Evolutionary conservation across 1,139 yeast species (phyloP).

Genomic region (Pichiaceae sp.): DNA sequence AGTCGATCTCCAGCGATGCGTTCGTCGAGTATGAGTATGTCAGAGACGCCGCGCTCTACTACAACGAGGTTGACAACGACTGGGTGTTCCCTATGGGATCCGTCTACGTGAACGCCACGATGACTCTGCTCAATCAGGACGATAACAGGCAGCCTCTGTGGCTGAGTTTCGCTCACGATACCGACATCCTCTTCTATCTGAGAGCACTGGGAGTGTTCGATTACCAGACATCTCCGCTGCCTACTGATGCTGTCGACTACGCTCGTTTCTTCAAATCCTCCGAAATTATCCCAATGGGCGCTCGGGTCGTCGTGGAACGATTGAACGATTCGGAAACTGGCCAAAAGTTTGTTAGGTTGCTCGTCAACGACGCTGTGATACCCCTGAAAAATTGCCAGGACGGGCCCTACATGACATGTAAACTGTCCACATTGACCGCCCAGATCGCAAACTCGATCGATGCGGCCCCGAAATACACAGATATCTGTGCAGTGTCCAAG

Average conservation of each 20-base stretch:
- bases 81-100: constrained; percentile 37
- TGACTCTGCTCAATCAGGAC: constrained; percentile 29
- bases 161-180: constrained; percentile 42
- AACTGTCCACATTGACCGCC: constrained; percentile 26
- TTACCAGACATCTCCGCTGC: constrained; percentile 29
- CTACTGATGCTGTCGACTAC: constrained; percentile 29
- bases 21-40: constrained; percentile 35
- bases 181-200: constrained; percentile 37
- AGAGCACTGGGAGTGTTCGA: constrained; percentile 33
- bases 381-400: constrained; percentile 29
- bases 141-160: constrained; percentile 18
- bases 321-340: constrained; percentile 16
- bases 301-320: constrained; percentile 41
- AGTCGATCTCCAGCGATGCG: constrained; percentile 44
- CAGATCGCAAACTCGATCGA: constrained; percentile 26
- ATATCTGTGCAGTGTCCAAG: constrained; percentile 21
- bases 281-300: constrained; percentile 50
- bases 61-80: constrained; percentile 43
- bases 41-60: constrained; percentile 37
- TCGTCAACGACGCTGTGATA: constrained; percentile 49
- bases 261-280: constrained; percentile 37
- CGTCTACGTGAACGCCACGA: constrained; percentile 40
- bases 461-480: constrained; percentile 21
- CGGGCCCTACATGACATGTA: constrained; percentile 48
- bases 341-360: constrained; percentile 34